Evolutionary conservation across 495 filamentous ascomycete species (phyloP), one percentile per base, ranked within the genome.

Genomic region (Podospora appendiculata): DNA sequence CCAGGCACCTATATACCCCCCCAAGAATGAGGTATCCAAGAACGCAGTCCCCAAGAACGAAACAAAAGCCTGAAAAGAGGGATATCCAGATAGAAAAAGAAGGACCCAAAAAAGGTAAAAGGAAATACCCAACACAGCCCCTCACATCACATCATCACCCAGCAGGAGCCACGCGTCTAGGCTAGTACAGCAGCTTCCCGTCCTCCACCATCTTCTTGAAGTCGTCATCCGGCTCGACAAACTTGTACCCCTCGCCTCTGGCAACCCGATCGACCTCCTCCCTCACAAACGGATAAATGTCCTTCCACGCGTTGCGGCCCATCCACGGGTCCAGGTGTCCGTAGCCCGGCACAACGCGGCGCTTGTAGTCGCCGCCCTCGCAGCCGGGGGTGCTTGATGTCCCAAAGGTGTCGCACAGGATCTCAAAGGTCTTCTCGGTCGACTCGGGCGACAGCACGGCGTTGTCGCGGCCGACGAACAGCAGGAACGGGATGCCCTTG

Each of bases 311-410:
- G 42, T 76, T 69, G 39, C 76, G 72, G 1, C 83, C 83, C 74
- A 86, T 82, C 78, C 83, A 85, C 46, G 73, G 74, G 66, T 87
- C 84, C 48, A 87, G 60, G 59, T 87, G 84, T 19, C 84, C 84
- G 51, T 85, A 83, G n/a, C 79, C 78, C 8, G 79, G 73, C 8
- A 84, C 74, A 7, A 84, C 71, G 17, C 69, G 58, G 14, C 82
- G 65, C 39, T 68, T 68, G 61, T 85, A 86, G 45, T 70, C 48
- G 13, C 69, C 60, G 41, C 66, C 69, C 17, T 55, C 51, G 1
- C 8, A 11, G 17, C 38, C 47, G 25, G 25, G 25, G 16, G 50
- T 35, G n/a, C 54, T 54, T 12, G 41, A 34, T 16, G 49, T 58
- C 4, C 78, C 77, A 63, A 86, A 84, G 13, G 56, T 57, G 19